These are phyloP conservation scores for Lumnitzera littorea DNA, from an alignment of 345 rosid species.

Conservation along the genomic window DNA sequence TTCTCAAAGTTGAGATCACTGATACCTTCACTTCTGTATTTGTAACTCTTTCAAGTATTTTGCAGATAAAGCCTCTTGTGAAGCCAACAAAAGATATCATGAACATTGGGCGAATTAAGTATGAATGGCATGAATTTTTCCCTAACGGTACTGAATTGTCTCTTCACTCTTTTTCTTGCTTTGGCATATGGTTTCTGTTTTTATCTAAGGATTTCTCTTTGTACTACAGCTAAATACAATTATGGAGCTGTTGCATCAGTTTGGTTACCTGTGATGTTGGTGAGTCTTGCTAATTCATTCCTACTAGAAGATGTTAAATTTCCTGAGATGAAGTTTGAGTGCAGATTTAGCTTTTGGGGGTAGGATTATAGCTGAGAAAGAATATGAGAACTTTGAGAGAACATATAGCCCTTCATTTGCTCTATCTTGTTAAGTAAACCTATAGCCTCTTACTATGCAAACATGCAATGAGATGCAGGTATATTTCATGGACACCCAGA, in stretches of 20 bases:
- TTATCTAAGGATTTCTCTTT: constrained; percentile 9
- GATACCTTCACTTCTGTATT: constrained; percentile 8
- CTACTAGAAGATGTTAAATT: constrained; percentile 3
- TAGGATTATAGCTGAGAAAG: no score
- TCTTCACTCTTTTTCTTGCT: constrained; percentile 8
- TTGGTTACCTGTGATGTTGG: constrained; percentile 83
- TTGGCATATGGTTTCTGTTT: constrained; percentile 9
- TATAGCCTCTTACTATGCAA: neutral
- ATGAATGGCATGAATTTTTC: constrained; percentile 89
- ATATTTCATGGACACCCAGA: constrained; percentile 93
- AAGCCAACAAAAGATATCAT: constrained; percentile 87
- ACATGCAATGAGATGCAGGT: constrained; percentile 41
- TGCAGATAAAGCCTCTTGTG: constrained; percentile 75
- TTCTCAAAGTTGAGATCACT: neutral
- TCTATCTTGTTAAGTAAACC: neutral
- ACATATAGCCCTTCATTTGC: neutral
- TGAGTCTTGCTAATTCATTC: constrained; percentile 16
- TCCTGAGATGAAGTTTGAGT: no score
- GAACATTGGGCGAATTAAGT: constrained; percentile 52
- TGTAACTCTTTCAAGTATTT: constrained; percentile 5
- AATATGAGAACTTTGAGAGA: neutral
- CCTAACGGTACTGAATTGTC: constrained; percentile 49
- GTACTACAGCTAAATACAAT: constrained; percentile 55
- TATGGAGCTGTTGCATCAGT: constrained; percentile 70
- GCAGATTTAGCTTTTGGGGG: no score